Evolutionary conservation across 805 yeast genomes (phyloP).

Genomic region (Cyberlindnera amylophila): DNA sequence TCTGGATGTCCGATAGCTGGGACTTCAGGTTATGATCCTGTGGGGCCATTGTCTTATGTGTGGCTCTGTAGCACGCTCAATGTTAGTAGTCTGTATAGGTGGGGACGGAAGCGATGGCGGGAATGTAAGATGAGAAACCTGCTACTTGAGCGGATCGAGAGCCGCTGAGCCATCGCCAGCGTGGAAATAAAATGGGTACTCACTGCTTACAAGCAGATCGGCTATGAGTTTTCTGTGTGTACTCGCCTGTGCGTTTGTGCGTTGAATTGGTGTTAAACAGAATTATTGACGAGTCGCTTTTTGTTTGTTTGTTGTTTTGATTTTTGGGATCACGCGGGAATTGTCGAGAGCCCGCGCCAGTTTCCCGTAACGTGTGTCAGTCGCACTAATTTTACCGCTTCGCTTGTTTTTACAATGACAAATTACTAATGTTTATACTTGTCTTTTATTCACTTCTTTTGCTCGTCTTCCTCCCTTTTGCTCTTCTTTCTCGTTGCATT

Average conservation of each 20-base stretch:
- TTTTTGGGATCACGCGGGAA: constrained; percentile 1
- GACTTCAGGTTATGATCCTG: constrained; percentile 34
- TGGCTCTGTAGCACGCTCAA: constrained; percentile 4
- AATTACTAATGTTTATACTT: no score
- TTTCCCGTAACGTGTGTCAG: no score
- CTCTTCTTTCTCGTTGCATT: constrained; percentile 35
- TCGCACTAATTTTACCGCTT: no score
- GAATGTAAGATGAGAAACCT: neutral
- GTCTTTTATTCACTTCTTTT: neutral
- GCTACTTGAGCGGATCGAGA: neutral
- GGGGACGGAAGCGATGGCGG: neutral
- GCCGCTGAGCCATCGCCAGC: no score
- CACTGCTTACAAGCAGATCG: no score
- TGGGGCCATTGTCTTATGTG: constrained; percentile 15
- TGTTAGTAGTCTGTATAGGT: constrained; percentile 2
- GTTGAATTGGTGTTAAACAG: no score
- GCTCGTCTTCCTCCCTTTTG: constrained; percentile 11
- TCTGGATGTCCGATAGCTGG: constrained; percentile 42
- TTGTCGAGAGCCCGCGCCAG: neutral
- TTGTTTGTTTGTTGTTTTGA: constrained; percentile 12
- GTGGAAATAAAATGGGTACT: no score
- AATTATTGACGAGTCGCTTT: neutral
- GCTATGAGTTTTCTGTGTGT: no score
- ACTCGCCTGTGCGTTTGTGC: no score
- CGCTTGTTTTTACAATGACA: no score